A percentile compares a stretch with the other conserved stretches of the same genome.
Conservation (phyloP, 2,329 filamentous ascomycete genomes). For the Neoarthrinium moseri region DNA sequence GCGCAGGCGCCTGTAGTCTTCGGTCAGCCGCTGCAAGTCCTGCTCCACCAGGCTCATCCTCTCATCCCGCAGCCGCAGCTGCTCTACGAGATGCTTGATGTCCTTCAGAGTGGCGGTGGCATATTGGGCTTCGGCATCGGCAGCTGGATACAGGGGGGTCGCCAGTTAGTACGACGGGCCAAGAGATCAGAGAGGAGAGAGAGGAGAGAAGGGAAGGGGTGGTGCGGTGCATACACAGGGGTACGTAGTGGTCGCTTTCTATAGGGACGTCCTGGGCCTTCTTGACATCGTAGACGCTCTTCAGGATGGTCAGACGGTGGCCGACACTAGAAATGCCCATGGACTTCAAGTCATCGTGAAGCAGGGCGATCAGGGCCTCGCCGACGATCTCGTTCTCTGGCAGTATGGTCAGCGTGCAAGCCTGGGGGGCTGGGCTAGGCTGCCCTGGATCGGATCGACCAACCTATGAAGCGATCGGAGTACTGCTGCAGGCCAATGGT, state of each 20-base stretch:
- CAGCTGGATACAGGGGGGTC: conserved; percentile 55
- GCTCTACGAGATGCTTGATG: conserved; percentile 85
- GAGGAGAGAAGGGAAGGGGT: conserved; percentile 4
- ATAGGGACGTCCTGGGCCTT: conserved; percentile 88
- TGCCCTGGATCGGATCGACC: conserved; percentile 30
- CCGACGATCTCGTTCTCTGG: conserved; percentile 92
- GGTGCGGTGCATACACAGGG: conserved; percentile 69
- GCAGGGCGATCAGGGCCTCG: conserved; percentile 82
- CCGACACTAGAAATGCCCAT: conserved; percentile 93
- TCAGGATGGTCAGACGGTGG: conserved; percentile 90
- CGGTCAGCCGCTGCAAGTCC: conserved; percentile 78
- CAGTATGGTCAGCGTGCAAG: conserved; percentile 13
- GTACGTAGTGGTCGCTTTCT: conserved; percentile 91
- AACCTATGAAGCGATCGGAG: conserved; percentile 79
- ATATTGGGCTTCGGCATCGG: conserved; percentile 83
- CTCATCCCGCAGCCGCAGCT: conserved; percentile 86
- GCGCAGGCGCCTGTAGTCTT: conserved; percentile 84
- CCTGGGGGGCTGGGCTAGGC: not conserved
- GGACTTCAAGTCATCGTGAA: conserved; percentile 91
- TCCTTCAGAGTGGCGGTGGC: conserved; percentile 89
- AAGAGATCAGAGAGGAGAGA: not conserved
- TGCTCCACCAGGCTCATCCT: conserved; percentile 80
- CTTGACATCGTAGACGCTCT: conserved; percentile 95
- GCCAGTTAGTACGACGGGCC: not conserved
- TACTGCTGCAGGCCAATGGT: conserved; percentile 81